A percentile compares a stretch with the other conserved stretches of the same genome.
These are phyloP conservation scores for Boletus rufocinnamomeus DNA, from an alignment of 768 basidiomycete species.

Conservation along the genomic window DNA sequence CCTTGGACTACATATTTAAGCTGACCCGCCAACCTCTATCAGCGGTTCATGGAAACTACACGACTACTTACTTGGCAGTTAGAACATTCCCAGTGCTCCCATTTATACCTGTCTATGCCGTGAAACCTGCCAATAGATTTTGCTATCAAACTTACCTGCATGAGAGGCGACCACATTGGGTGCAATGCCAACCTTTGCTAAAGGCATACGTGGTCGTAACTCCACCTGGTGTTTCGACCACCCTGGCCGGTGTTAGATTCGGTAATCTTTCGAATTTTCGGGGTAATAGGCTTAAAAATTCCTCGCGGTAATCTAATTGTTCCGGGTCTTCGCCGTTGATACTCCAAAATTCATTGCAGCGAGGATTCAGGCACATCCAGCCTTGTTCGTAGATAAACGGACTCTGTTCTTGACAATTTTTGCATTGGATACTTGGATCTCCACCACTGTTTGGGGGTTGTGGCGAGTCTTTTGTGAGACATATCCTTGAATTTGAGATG, in stretches of 20 bases:
- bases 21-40: slow-evolving; percentile 12
- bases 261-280: slow-evolving; percentile 35
- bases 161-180: slow-evolving; percentile 67
- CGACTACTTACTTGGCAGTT: slow-evolving; percentile 51
- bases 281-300: slow-evolving; percentile 46
- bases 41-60: not conserved
- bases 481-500: not conserved
- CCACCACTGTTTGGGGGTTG: not conserved
- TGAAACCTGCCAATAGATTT: slow-evolving; percentile 3
- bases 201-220: slow-evolving; percentile 56
- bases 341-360: slow-evolving; percentile 60
- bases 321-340: slow-evolving; percentile 32
- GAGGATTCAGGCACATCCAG: slow-evolving; percentile 67
- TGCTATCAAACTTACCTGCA: slow-evolving; percentile 52
- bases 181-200: slow-evolving; percentile 71
- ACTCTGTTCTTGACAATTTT: slow-evolving; percentile 44
- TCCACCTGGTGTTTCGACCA: slow-evolving; percentile 29
- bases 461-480: not conserved
- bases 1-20: slow-evolving; percentile 17
- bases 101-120: slow-evolving; percentile 53
- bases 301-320: slow-evolving; percentile 47
- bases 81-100: slow-evolving; percentile 74
- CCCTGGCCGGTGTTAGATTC: slow-evolving; percentile 42
- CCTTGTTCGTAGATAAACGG: slow-evolving; percentile 54
- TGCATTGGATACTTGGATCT: slow-evolving; percentile 37